Base-by-base conservation (phyloP, 164 flowering plant genomes). In the Litsea cubeba region DNA sequence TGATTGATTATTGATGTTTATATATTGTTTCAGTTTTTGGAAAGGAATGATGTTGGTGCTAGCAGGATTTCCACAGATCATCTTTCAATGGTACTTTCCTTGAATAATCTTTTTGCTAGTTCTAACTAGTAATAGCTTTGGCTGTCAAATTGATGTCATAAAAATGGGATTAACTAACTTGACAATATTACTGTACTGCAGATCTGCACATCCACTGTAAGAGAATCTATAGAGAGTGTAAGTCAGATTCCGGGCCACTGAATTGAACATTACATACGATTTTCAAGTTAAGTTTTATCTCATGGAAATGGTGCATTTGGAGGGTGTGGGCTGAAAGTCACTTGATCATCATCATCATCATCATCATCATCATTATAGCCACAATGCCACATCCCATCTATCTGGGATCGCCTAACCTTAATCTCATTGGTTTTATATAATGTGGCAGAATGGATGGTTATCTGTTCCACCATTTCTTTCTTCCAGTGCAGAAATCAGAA, bases 221-320 rank as follows among this genome's bases (percentile, higher is more conserved):
- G 84, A 77, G 98, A 94, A 83, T 91, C 98, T 70, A 74, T 95
- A 73, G 82, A 84, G 81, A 89, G 89, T 87, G 99, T 95, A 92
- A 90, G 99, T 77, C 66, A 71, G 77, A 80, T 65, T 58, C 40
- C 69, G 58, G 76, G 76, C 71, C 74, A 76, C 74, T 77, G 71
- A 73, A 50, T 77, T 76, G 60, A 57, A 72, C 66, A 68, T 64
- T 74, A 62, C 40, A 60, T 62, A 49, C 69, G 51, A 50, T 69
- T 78, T 83, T 75, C 77, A 62, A 82, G 80, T 79, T 73, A 50
- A 70, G 70, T 72, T 75, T 76, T 46, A 65, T 71, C 62, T n/a
- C 68, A 69, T 40, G n/a, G 20, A 15, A 15, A 15, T 54, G 60
- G 4, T 17, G 60, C 20, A 54, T 7, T 1, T 7, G 46, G 35